A percentile compares a stretch with the other conserved stretches of the same genome.
Conservation (phyloP, 805 yeast genomes). For the Wickerhamiella azymoides region DNA sequence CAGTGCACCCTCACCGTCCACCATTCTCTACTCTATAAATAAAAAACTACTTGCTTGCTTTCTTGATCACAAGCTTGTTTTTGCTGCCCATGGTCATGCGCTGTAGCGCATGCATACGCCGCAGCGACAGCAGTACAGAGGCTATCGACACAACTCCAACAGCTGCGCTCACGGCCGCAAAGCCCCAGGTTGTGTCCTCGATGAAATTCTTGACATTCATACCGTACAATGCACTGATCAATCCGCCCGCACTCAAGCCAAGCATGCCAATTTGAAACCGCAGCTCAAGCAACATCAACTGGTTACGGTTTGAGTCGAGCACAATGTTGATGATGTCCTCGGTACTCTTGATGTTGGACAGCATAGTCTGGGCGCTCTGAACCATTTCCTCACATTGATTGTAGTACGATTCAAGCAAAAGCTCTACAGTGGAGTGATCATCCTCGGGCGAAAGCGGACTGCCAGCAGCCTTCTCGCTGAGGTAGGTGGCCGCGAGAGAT, state of each 20-base stretch:
- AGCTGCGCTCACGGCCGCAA: slow-evolving; percentile 34
- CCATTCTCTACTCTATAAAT: too few relatives aligned
- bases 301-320: slow-evolving; percentile 85
- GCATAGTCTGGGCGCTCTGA: slow-evolving; percentile 65
- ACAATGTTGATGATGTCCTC: slow-evolving; percentile 92
- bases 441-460: slow-evolving; percentile 30
- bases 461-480: slow-evolving; percentile 46
- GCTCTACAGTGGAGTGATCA: slow-evolving; percentile 79
- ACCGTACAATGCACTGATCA: slow-evolving; percentile 79
- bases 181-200: slow-evolving; percentile 69
- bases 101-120: slow-evolving; percentile 49
- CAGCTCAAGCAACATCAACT: slow-evolving; percentile 76
- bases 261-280: slow-evolving; percentile 72
- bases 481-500: slow-evolving; percentile 64
- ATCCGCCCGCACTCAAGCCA: slow-evolving; percentile 67
- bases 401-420: slow-evolving; percentile 80
- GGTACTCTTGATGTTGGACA: slow-evolving; percentile 76
- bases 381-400: slow-evolving; percentile 88
- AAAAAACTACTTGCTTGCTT: neutral
- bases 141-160: slow-evolving; percentile 32
- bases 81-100: slow-evolving; percentile 44
- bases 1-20: too few relatives aligned
- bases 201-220: slow-evolving; percentile 91
- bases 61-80: neutral
- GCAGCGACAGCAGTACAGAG: slow-evolving; percentile 41